A percentile compares a stretch with the other conserved stretches of the same genome.
Evolutionary conservation across 2,329 filamentous ascomycete genomes (phyloP).

Genomic region (Colletotrichum somersetense): DNA sequence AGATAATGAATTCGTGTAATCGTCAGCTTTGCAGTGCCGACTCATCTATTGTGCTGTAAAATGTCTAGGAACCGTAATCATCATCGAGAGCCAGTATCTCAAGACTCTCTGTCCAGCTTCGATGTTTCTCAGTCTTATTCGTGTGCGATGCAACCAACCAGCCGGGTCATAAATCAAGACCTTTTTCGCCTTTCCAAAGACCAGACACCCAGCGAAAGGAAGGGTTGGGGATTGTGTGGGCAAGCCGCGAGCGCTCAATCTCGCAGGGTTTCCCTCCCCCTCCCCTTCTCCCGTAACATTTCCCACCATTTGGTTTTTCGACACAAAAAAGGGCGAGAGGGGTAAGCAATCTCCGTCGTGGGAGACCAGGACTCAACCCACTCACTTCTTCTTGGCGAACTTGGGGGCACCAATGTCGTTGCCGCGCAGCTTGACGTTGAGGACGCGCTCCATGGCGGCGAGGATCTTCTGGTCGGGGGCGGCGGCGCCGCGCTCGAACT

Average conservation of each 20-base stretch:
- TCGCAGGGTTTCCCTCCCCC: conserved; percentile 2
- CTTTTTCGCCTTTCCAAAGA: conserved; percentile 27
- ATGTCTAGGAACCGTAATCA: conserved; percentile 41
- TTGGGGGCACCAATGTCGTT: conserved; percentile 86
- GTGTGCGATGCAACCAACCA: conserved; percentile 41
- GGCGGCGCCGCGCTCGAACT: conserved; percentile 86
- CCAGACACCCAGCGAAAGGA: conserved; percentile 36
- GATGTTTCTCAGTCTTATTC: conserved; percentile 28
- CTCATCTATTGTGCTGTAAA: conserved; percentile 42
- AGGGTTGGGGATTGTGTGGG: background rate
- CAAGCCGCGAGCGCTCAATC: conserved; percentile 12
- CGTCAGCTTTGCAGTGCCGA: conserved; percentile 37
- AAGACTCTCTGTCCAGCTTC: conserved; percentile 21
- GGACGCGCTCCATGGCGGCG: conserved; percentile 80
- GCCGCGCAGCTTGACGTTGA: conserved; percentile 90
- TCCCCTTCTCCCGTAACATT: background rate
- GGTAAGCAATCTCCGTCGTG: conserved; percentile 1
- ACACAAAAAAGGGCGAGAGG: background rate
- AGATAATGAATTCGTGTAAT: conserved; percentile 34
- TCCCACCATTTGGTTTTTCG: background rate
- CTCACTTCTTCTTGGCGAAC: conserved; percentile 78
- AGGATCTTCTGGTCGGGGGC: conserved; percentile 88
- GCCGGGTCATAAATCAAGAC: conserved; percentile 25
- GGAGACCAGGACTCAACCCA: background rate
- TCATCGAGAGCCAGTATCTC: conserved; percentile 38